phyloP scores from a whole-genome alignment of 2,329 filamentous ascomycete species.

The Fusarium pilosicola region DNA sequence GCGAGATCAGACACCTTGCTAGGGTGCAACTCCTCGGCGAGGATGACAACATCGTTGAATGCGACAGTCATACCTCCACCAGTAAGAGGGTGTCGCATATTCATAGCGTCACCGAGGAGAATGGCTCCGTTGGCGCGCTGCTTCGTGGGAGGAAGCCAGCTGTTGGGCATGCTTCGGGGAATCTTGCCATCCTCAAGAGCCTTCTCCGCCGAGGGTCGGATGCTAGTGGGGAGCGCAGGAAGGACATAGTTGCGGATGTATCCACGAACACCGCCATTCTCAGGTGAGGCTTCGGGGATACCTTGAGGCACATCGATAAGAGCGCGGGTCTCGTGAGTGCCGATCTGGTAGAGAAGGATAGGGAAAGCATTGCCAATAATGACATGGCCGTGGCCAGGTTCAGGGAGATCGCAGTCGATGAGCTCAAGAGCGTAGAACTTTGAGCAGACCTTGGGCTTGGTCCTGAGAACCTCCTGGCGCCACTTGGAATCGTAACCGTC shows the following conservation, averaged over 20 bases:
- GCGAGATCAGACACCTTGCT: constrained; percentile 73
- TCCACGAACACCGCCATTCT: constrained; percentile 83
- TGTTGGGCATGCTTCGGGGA: constrained; percentile 91
- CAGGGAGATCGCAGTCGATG: constrained; percentile 83
- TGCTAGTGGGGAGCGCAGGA: constrained; percentile 76
- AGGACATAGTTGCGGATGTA: constrained; percentile 85
- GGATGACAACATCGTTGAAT: constrained; percentile 87
- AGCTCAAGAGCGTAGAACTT: constrained; percentile 96
- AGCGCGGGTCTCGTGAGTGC: constrained; percentile 89
- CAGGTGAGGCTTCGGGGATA: constrained; percentile 75
- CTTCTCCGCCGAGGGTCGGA: constrained; percentile 77
- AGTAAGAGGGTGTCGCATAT: constrained; percentile 99
- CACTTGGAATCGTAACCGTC: constrained; percentile 96
- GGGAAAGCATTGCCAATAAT: constrained; percentile 81
- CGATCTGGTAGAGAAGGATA: constrained; percentile 95
- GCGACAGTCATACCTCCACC: constrained; percentile 98
- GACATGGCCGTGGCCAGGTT: constrained; percentile 83
- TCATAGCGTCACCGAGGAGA: constrained; percentile 92
- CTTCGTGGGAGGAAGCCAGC: constrained; percentile 81
- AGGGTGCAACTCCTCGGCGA: constrained; percentile 79
- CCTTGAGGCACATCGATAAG: constrained; percentile 88
- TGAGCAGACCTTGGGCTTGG: constrained; percentile 88
- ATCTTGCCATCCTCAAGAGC: constrained; percentile 84
- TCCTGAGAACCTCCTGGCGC: constrained; percentile 78
- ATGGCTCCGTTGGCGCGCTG: constrained; percentile 72